These are phyloP conservation scores for Wilhelminamyces savonicus DNA, from an alignment of 805 yeast genomes.

Conservation along the genomic window DNA sequence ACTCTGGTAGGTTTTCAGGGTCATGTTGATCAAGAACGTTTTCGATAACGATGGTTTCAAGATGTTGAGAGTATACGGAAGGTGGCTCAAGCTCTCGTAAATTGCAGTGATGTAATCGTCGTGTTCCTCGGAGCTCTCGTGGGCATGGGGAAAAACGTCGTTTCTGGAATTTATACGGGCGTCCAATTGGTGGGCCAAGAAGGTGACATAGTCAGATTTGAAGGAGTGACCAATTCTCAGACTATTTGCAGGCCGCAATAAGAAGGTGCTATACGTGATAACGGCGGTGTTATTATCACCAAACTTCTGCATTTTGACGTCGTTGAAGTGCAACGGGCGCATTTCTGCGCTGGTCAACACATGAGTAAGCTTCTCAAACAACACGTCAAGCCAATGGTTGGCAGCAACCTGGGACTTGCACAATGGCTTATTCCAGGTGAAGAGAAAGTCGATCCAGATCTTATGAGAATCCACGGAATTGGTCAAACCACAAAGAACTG, in stretches of 20 bases:
- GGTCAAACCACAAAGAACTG: constrained; percentile 23
- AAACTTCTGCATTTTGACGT: constrained; percentile 12
- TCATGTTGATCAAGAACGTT: constrained; percentile 21
- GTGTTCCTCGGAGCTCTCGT: constrained; percentile 8
- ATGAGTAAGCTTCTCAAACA: constrained; percentile 14
- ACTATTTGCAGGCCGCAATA: constrained; percentile 16
- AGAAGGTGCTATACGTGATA: constrained; percentile 20
- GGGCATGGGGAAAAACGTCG: constrained; percentile 2
- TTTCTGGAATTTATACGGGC: constrained; percentile 1
- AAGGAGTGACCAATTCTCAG: constrained; percentile 11
- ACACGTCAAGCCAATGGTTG: constrained; percentile 26
- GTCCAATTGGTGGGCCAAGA: constrained; percentile 16
- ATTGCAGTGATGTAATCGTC: constrained; percentile 25
- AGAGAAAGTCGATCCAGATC: constrained; percentile 26
- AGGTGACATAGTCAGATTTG: constrained; percentile 19
- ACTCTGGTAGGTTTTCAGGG: constrained; percentile 32
- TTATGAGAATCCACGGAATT: constrained; percentile 9
- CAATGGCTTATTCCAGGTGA: constrained; percentile 11
- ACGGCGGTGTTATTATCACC: constrained; percentile 18
- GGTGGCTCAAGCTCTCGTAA: constrained; percentile 20
- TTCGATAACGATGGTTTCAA: constrained; percentile 20
- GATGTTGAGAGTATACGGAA: constrained; percentile 11
- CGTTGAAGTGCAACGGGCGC: constrained; percentile 10
- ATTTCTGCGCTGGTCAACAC: constrained; percentile 12
- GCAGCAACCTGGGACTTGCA: constrained; percentile 27